These are phyloP conservation scores for Aureobasidium sp. DNA, from an alignment of 2,329 filamentous ascomycete species.

Conservation along the genomic window DNA sequence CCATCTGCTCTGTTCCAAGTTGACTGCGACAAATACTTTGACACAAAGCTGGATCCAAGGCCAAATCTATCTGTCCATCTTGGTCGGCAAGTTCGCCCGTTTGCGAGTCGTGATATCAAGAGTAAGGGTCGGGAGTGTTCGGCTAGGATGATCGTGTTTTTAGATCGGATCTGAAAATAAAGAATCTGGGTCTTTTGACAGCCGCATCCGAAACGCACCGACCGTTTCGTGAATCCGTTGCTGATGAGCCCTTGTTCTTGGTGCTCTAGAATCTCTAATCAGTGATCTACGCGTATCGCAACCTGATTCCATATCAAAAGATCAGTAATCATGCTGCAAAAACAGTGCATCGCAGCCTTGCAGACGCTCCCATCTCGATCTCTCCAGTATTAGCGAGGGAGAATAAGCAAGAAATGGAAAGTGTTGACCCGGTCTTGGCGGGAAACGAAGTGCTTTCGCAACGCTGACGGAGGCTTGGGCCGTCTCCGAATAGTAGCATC, in stretches of 20 bases:
- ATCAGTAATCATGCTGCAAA: background rate
- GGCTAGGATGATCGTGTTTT: background rate
- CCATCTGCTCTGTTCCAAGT: no score
- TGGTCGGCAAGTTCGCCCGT: background rate
- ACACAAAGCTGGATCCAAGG: no score
- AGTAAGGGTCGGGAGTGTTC: background rate
- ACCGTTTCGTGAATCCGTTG: background rate
- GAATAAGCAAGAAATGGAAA: background rate
- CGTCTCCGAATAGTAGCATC: background rate
- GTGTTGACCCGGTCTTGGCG: background rate
- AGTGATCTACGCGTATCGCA: background rate
- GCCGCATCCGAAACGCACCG: background rate
- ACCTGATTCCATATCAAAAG: no score
- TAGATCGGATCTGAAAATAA: background rate
- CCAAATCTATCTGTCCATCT: no score
- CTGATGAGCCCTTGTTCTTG: background rate
- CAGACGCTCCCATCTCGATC: background rate
- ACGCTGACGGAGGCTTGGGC: background rate
- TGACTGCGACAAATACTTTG: background rate
- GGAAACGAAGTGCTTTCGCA: background rate
- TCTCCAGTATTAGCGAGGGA: background rate
- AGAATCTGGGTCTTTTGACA: background rate
- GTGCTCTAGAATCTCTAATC: background rate
- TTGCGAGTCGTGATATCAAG: background rate
- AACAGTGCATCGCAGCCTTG: background rate